Evolutionary conservation across 495 filamentous ascomycete genomes (phyloP).

Genomic region (Halenospora varia): DNA sequence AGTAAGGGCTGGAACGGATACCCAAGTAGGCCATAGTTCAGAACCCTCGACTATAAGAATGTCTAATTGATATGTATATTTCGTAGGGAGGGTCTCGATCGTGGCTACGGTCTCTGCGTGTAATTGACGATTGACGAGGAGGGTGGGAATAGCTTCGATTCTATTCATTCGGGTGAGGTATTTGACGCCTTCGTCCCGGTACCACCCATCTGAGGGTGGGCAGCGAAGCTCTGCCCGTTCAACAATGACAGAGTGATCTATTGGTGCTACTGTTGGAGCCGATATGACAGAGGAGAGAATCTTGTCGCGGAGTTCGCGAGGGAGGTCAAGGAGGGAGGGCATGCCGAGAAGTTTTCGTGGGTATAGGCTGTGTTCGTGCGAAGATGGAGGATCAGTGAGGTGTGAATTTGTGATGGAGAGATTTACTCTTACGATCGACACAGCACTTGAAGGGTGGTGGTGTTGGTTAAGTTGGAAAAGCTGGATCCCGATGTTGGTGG

Average conservation of each 20-base stretch:
- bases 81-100: conserved; percentile 1
- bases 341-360: no score
- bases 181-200: background rate
- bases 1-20: background rate
- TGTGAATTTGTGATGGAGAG: no score
- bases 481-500: no score
- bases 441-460: no score
- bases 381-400: no score
- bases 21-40: conserved; percentile 5
- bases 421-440: no score
- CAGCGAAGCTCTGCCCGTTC: background rate
- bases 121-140: conserved; percentile 8
- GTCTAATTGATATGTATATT: conserved; percentile 1
- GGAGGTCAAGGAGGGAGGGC: background rate
- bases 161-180: background rate
- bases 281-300: conserved; percentile 3
- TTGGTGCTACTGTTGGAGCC: background rate
- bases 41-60: background rate
- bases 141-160: background rate
- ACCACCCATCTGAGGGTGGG: background rate
- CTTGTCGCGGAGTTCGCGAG: conserved; percentile 11
- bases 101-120: background rate
- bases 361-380: no score
- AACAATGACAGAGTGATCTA: background rate
- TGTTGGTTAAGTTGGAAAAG: no score